Base-by-base conservation (phyloP, 257 asterid genomes). In the Przewalskia tangutica region DNA sequence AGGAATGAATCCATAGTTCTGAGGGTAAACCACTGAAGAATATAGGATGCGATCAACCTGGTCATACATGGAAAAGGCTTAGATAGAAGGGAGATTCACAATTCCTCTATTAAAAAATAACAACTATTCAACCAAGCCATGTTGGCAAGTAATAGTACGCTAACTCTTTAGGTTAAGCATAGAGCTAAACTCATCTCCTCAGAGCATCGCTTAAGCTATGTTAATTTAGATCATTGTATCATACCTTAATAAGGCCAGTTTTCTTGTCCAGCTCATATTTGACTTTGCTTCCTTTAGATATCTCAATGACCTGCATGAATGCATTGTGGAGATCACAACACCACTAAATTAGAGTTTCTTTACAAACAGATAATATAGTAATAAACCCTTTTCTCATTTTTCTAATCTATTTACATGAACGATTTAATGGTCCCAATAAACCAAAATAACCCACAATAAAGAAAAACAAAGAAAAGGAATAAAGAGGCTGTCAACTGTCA, bases 21-120 rank as follows among this genome's bases (percentile, higher is more conserved):
- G 98, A 82, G 98, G 98, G 86, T 95, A 95, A 77, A 95, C 98
- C 77, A 95, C 97, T 2, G 99, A 95, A 8, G 99, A 95, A 73
- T 95, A 95, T 79, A 95, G 84, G 34, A 95, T 58, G 59, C 98
- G 98, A 84, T 95, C 98, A 46, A 95, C 98, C 97, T 95, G 88
- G n/a, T 53, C 34, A 78, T 55, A 36, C 20, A 12, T 3, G 20
- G 55, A 23, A 48, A 7, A 48, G 60, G 59, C 8, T 7, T 73
- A 48, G 0, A 68, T 10, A 0, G 16, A 79, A 40, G 58, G 44
- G 54, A 1, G 20, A 59, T 59, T 56, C 23, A 0, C 20, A 59
- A 42, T 18, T 40, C 70, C 4, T 12, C n/a, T 58, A 58, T 58
- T 0, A n/a, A n/a, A 8, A 59, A 40, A 27, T 27, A 44, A 70